Conservation (phyloP, 1,284 basidiomycete species). For the Sporisorium graminicola region DNA sequence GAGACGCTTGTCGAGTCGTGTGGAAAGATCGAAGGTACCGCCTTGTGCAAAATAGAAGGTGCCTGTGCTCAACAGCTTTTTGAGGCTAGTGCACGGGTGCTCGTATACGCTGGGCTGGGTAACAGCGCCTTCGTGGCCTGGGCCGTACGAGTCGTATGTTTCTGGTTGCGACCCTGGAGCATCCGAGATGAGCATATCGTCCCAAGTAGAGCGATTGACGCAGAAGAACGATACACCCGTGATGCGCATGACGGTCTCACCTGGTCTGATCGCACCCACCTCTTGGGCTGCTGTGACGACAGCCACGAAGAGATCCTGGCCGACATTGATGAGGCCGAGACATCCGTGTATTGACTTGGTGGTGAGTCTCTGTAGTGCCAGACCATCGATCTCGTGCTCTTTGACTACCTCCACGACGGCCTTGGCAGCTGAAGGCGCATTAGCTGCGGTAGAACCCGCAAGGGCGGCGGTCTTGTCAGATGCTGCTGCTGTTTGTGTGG, state of each 20-base stretch:
- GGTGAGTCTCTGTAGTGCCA: slow-evolving; percentile 39
- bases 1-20: slow-evolving; percentile 67
- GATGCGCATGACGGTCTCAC: slow-evolving; percentile 55
- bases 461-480: slow-evolving; percentile 18
- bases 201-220: slow-evolving; percentile 59
- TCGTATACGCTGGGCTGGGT: slow-evolving; percentile 74
- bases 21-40: slow-evolving; percentile 83
- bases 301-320: slow-evolving; percentile 61
- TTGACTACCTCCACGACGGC: slow-evolving; percentile 57
- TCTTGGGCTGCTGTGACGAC: slow-evolving; percentile 52
- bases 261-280: slow-evolving; percentile 55
- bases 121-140: slow-evolving; percentile 35
- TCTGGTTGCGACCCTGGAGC: slow-evolving; percentile 37
- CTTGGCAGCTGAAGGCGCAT: slow-evolving; percentile 22
- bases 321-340: slow-evolving; percentile 64
- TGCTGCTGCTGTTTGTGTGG: slow-evolving; percentile 7
- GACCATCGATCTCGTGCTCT: slow-evolving; percentile 25
- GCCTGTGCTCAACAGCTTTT: slow-evolving; percentile 89
- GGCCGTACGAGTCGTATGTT: slow-evolving; percentile 36
- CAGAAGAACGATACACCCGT: slow-evolving; percentile 63
- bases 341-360: slow-evolving; percentile 49
- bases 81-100: slow-evolving; percentile 89
- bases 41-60: slow-evolving; percentile 91
- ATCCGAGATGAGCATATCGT: slow-evolving; percentile 51
- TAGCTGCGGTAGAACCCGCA: slow-evolving; percentile 24